Percentiles rank a stretch among this genome's conserved stretches.
These are phyloP conservation scores for Apiotrichum brassicae DNA, from an alignment of 1,284 basidiomycete genomes.

Conservation along the genomic window DNA sequence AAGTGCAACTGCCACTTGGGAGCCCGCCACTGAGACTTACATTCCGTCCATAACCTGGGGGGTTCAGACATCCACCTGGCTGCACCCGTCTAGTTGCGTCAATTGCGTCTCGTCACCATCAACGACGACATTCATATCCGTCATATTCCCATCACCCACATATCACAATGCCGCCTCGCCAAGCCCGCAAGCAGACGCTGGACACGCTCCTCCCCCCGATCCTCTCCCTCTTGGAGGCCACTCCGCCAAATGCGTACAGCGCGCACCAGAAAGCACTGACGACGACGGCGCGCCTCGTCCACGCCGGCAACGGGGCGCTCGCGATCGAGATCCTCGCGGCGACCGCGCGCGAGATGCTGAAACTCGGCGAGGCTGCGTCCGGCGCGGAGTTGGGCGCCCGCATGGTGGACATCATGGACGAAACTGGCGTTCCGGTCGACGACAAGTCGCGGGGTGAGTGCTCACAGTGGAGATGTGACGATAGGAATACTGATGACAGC, in stretches of 20 bases:
- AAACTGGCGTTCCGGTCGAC: conserved; percentile 61
- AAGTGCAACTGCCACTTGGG: too few species aligned
- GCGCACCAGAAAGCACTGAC: conserved; percentile 93
- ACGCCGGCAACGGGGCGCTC: conserved; percentile 67
- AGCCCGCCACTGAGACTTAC: too few species aligned
- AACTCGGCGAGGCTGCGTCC: conserved; percentile 76
- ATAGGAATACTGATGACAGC: too few species aligned
- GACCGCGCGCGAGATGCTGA: conserved; percentile 72
- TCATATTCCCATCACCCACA: neutral
- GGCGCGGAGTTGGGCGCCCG: conserved; percentile 74
- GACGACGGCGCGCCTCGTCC: conserved; percentile 75
- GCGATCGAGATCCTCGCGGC: conserved; percentile 85
- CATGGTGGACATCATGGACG: conserved; percentile 72
- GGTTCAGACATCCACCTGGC: too few species aligned
- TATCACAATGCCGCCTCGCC: conserved; percentile 37
- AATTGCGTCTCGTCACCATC: too few species aligned
- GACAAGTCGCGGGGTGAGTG: conserved; percentile 60
- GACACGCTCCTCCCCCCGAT: conserved; percentile 45
- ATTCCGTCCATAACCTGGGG: too few species aligned
- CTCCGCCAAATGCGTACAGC: conserved; percentile 61
- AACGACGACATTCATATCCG: too few species aligned
- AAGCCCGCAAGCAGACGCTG: conserved; percentile 29
- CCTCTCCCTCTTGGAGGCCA: conserved; percentile 31
- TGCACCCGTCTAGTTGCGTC: too few species aligned
- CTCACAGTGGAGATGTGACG: too few species aligned